Evolutionary conservation across 2,329 filamentous ascomycete species (phyloP), one percentile per base, ranked within the genome.

Genomic region (Spiromastix sp.): DNA sequence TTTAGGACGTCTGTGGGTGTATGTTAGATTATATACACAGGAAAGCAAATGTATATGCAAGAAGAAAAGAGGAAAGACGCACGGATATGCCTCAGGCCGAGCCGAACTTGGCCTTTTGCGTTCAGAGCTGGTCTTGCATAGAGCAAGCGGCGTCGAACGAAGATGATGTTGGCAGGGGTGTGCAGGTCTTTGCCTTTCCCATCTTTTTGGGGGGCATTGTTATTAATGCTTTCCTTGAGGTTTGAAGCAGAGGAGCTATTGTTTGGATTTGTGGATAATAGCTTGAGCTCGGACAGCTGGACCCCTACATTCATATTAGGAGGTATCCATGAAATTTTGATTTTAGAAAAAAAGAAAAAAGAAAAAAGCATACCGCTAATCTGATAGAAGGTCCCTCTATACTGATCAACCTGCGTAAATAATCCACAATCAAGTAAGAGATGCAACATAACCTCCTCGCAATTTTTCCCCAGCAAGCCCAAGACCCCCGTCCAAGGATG

Each of bases 1-100:
- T 91, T 93, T 16, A 96, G 59, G 2, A 87, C 77, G 63, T 95
- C 85, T 93, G 51, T 8, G n/a, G 12, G 16, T 2, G 11, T 11
- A n/a, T n/a, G n/a, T 24, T 45, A 31, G 45, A 46, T 15, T 17
- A 27, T 17, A 24, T 20, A 7, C 32, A 36, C 8, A 15, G 11
- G 10, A 9, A 32, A 2, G 4, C n/a, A 27, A 39, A 18, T n/a
- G 16, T 13, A 24, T 5, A 30, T 43, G 28, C 32, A 29, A 26
- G 32, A 26, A 12, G 7, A 12, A 30, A 4, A 10, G n/a, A 18
- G 8, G 8, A 9, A 11, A n/a, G 1, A 64, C 79, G 52, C 69
- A 93, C 84, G 87, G 37, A 85, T 85, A 54, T 84, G 82, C 44
- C 78, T 77, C 36, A 93, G 68, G 2, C 91, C 89, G 54, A 82